Conservation (phyloP, 1,139 yeast species). For the Pichia sp. region DNA sequence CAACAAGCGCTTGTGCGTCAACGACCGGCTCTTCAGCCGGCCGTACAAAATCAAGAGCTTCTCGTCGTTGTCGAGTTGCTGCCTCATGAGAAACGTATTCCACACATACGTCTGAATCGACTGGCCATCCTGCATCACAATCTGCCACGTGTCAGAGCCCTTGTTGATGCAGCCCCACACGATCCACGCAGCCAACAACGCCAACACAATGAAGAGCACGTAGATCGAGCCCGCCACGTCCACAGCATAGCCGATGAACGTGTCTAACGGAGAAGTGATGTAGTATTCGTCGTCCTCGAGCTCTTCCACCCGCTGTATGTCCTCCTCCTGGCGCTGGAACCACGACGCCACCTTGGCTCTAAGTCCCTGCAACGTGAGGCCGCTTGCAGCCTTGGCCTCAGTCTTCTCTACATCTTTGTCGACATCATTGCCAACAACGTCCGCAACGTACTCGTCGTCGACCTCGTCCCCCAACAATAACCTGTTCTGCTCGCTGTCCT, state of each 20-base stretch:
- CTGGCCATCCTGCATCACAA: conserved; percentile 40
- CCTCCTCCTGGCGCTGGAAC: conserved; percentile 2
- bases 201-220: conserved; percentile 29
- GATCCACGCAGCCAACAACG: conserved; percentile 34
- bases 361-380: not conserved
- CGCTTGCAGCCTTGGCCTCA: not conserved
- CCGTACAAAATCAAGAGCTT: conserved; percentile 26
- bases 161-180: conserved; percentile 31
- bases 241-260: conserved; percentile 17
- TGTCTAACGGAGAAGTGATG: conserved; percentile 19
- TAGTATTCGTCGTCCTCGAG: conserved; percentile 14
- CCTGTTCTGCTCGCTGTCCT: not conserved
- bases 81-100: conserved; percentile 40
- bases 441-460: not conserved
- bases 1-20: conserved; percentile 26
- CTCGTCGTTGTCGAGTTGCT: conserved; percentile 32
- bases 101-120: conserved; percentile 38
- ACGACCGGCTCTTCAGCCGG: conserved; percentile 32
- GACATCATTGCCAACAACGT: not conserved
- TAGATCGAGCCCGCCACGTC: conserved; percentile 31
- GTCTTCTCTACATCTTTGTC: not conserved
- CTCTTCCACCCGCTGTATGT: conserved; percentile 6
- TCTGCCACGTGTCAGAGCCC: conserved; percentile 37
- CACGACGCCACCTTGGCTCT: conserved; percentile 2
- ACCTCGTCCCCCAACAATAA: not conserved